phyloP scores from a whole-genome alignment of 2,329 filamentous ascomycete species.

The Xylariaceae sp. region DNA sequence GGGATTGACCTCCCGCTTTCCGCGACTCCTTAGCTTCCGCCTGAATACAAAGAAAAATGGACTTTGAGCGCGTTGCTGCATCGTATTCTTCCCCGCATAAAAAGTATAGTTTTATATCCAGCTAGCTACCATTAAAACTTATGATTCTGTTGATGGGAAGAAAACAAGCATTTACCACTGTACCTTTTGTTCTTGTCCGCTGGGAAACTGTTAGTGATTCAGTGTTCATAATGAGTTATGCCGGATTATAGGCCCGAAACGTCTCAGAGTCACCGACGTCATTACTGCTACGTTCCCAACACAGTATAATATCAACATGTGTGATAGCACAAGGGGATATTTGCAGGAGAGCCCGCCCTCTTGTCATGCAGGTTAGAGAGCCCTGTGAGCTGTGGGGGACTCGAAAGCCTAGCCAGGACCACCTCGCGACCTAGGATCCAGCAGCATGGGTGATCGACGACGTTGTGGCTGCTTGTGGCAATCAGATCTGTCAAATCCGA shows the following conservation, averaged over 20 bases:
- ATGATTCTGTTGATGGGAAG: no score
- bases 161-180: no score
- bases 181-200: no score
- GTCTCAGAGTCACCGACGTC: conserved; percentile 5
- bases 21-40: background rate
- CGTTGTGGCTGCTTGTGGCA: conserved; percentile 14
- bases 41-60: background rate
- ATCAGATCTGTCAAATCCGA: no score
- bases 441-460: conserved; percentile 13
- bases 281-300: no score
- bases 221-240: conserved; percentile 9
- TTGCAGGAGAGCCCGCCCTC: background rate
- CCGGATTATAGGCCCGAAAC: conserved; percentile 14
- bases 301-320: no score
- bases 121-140: no score
- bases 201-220: background rate
- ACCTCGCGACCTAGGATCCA: conserved; percentile 9
- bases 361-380: background rate
- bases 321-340: no score
- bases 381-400: background rate
- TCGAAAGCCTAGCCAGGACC: no score
- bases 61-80: conserved; percentile 4
- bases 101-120: no score
- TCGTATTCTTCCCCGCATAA: background rate
- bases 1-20: background rate